These are phyloP conservation scores for Solanum clarkiae DNA, from an alignment of 257 asterid species.

Conservation along the genomic window DNA sequence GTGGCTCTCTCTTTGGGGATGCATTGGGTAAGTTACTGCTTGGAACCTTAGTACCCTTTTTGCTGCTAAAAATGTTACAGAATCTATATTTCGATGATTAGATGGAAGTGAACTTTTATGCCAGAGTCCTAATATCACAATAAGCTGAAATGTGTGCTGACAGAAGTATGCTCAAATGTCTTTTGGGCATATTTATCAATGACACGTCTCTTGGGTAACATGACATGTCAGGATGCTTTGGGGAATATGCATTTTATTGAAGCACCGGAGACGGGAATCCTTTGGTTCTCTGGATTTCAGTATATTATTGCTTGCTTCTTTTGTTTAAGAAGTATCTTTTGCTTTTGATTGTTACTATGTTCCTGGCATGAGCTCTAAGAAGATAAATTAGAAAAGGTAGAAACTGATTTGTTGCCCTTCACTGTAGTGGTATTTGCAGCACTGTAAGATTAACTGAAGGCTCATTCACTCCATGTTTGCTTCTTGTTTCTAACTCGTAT, in stretches of 20 bases:
- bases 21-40: constrained; percentile 71
- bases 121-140: neutral
- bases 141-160: neutral
- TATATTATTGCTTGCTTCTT: neutral
- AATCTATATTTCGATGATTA: neutral
- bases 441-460: neutral
- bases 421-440: neutral
- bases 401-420: neutral
- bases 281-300: neutral
- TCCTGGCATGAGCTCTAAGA: neutral
- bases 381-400: neutral
- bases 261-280: neutral
- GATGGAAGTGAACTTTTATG: neutral
- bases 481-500: neutral
- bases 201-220: neutral
- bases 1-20: constrained; percentile 77
- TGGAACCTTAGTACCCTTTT: neutral
- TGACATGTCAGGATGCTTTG: neutral
- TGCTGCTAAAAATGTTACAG: neutral
- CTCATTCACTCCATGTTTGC: neutral
- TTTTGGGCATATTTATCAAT: neutral
- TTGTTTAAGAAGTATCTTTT: neutral
- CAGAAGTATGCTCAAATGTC: neutral
- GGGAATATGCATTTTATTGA: neutral
- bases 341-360: neutral